phyloP scores from a whole-genome alignment of 2,329 filamentous ascomycete species.

The Cladosporium sp. region DNA sequence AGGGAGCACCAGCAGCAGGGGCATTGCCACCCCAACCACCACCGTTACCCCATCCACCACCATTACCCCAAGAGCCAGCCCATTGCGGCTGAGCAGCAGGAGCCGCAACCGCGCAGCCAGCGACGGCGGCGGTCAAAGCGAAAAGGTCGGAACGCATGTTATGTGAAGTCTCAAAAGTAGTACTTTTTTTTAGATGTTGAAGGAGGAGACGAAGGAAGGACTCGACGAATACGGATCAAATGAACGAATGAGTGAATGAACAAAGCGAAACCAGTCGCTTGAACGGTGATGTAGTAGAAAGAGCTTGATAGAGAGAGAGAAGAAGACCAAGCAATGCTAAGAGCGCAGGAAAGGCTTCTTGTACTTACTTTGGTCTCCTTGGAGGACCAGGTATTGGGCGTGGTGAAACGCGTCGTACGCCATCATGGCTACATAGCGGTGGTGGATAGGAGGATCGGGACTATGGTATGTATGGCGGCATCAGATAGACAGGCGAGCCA shows the following conservation, averaged over 20 bases:
- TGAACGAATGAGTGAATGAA: constrained; percentile 3
- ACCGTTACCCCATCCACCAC: constrained; percentile 9
- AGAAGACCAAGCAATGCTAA: constrained; percentile 15
- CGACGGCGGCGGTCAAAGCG: constrained; percentile 16
- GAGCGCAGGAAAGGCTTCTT: constrained; percentile 9
- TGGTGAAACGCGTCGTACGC: constrained; percentile 3
- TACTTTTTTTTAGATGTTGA: not conserved
- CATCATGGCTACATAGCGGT: not conserved
- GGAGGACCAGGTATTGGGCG: not conserved
- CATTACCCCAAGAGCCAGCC: constrained; percentile 4
- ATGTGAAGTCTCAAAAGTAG: not conserved
- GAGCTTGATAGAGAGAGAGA: constrained; percentile 10
- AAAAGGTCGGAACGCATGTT: constrained; percentile 16
- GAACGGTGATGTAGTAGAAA: not conserved
- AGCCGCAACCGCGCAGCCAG: constrained; percentile 15
- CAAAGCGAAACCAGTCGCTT: constrained; percentile 17
- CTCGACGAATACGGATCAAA: not conserved
- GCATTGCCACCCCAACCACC: not conserved
- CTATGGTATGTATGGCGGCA: not conserved
- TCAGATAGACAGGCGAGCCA: not conserved
- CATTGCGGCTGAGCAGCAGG: constrained; percentile 15
- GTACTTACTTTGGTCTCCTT: constrained; percentile 3
- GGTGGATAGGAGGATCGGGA: not conserved
- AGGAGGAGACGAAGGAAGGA: not conserved
- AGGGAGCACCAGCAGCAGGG: not conserved